Percentiles rank a stretch among this genome's conserved stretches.
Conservation (phyloP, 768 basidiomycete genomes). For the Lactifluus rugatus region DNA sequence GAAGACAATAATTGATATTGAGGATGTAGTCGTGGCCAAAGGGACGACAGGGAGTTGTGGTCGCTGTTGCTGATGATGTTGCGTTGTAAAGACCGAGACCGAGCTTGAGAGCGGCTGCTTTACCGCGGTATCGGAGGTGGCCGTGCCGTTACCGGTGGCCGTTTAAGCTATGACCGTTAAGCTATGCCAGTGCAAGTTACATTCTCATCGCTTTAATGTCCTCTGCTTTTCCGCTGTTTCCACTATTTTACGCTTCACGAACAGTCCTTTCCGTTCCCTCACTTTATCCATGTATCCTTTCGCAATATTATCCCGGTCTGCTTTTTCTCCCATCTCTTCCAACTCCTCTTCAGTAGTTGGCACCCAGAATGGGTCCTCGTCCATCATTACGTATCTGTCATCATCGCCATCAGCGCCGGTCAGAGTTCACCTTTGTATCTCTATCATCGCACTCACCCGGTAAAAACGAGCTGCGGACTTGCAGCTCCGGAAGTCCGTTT, state of each 20-base stretch:
- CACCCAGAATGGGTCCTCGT: conserved; percentile 96
- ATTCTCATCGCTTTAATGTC: conserved; percentile 47
- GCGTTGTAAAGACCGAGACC: too few relatives aligned
- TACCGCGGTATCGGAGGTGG: too few relatives aligned
- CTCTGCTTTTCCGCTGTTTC: conserved; percentile 96
- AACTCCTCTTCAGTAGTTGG: conserved; percentile 95
- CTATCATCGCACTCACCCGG: conserved; percentile 48
- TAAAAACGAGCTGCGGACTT: conserved; percentile 94
- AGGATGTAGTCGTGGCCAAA: conserved; percentile 4
- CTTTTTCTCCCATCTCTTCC: conserved; percentile 94
- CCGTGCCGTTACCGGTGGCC: too few relatives aligned
- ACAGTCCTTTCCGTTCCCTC: conserved; percentile 88
- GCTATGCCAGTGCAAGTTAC: too few relatives aligned
- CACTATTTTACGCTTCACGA: conserved; percentile 90
- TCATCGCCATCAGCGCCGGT: conserved; percentile 21
- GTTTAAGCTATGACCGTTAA: too few relatives aligned
- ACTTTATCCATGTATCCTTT: conserved; percentile 88
- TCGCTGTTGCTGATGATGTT: too few relatives aligned
- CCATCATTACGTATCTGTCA: conserved; percentile 79
- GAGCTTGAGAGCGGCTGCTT: too few relatives aligned
- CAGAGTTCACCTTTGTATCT: neutral
- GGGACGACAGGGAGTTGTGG: neutral
- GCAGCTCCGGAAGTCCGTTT: conserved; percentile 96
- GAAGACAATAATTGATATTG: neutral
- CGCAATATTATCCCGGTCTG: conserved; percentile 88